These are phyloP conservation scores for Bertia moriformis DNA, from an alignment of 2,329 filamentous ascomycete genomes.

Conservation along the genomic window DNA sequence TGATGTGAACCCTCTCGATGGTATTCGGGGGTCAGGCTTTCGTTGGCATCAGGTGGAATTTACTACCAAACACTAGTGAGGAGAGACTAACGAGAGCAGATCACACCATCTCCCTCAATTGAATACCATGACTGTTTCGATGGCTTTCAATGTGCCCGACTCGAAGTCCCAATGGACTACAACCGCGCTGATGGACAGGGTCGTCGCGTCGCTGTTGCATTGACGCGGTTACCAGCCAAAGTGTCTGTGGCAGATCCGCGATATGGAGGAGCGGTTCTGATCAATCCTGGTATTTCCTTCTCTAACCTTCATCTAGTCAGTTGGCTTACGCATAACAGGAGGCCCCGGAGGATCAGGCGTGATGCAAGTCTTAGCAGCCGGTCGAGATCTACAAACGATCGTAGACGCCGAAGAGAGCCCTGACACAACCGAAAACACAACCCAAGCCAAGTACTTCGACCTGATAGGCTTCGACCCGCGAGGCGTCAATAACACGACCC, in stretches of 20 bases:
- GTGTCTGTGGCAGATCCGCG: constrained; percentile 16
- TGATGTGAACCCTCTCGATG: too few relatives aligned
- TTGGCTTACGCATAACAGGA: constrained; percentile 7
- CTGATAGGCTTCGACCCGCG: constrained; percentile 27
- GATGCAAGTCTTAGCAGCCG: constrained; percentile 13
- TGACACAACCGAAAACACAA: not conserved
- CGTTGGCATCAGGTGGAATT: too few relatives aligned
- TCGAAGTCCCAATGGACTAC: constrained; percentile 31
- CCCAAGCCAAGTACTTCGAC: constrained; percentile 16
- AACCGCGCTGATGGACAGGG: constrained; percentile 15
- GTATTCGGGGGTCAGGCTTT: too few relatives aligned
- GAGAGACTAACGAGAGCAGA: not conserved
- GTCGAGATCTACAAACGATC: constrained; percentile 18
- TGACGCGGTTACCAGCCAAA: constrained; percentile 27
- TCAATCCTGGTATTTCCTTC: constrained; percentile 20
- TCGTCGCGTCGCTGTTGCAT: constrained; percentile 21
- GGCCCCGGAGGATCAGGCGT: constrained; percentile 28
- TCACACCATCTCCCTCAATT: not conserved
- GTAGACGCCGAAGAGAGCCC: constrained; percentile 16
- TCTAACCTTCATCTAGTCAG: constrained; percentile 1
- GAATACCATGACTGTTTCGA: constrained; percentile 19
- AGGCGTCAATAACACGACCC: constrained; percentile 23
- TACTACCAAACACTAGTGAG: too few relatives aligned
- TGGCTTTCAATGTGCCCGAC: constrained; percentile 28
- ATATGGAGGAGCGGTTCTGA: constrained; percentile 28